These are phyloP conservation scores for Rasamsonia emersonii DNA, from an alignment of 2,329 filamentous ascomycete genomes.

Conservation along the genomic window DNA sequence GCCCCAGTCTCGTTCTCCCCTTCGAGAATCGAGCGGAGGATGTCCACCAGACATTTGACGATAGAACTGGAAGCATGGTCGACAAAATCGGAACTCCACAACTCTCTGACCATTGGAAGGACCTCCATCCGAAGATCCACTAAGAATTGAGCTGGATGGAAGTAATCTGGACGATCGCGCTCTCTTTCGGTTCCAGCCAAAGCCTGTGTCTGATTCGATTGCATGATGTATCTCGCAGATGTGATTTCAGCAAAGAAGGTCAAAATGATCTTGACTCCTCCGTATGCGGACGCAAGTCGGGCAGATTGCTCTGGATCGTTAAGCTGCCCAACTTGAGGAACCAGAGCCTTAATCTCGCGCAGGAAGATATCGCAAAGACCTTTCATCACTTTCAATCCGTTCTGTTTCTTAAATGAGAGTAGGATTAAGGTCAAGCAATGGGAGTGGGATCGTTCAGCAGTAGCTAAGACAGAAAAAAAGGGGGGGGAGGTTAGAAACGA, in stretches of 20 bases:
- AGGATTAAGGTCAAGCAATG: conserved; percentile 63
- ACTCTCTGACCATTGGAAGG: conserved; percentile 62
- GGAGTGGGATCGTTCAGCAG: conserved; percentile 42
- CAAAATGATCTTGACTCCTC: conserved; percentile 71
- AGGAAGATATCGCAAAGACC: conserved; percentile 62
- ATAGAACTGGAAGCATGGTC: conserved; percentile 72
- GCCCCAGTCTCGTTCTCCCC: conserved; percentile 67
- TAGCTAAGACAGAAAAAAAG: conserved; percentile 18
- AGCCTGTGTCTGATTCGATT: conserved; percentile 57
- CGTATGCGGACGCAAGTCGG: conserved; percentile 44
- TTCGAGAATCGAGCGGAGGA: conserved; percentile 67
- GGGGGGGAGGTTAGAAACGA: conserved; percentile 7
- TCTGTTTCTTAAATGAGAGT: conserved; percentile 74
- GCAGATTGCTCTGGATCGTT: conserved; percentile 33
- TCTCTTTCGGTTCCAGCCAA: conserved; percentile 48
- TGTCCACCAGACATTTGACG: conserved; percentile 71
- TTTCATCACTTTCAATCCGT: conserved; percentile 67
- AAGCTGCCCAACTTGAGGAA: conserved; percentile 33
- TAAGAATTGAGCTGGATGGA: conserved; percentile 65
- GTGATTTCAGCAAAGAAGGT: conserved; percentile 70
- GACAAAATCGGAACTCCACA: conserved; percentile 80
- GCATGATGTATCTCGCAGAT: conserved; percentile 69
- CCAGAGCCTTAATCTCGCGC: conserved; percentile 44
- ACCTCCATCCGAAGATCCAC: conserved; percentile 77
- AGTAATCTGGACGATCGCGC: conserved; percentile 50